Evolutionary conservation across 805 yeast species (phyloP).

Genomic region (Yarrowia sp.): DNA sequence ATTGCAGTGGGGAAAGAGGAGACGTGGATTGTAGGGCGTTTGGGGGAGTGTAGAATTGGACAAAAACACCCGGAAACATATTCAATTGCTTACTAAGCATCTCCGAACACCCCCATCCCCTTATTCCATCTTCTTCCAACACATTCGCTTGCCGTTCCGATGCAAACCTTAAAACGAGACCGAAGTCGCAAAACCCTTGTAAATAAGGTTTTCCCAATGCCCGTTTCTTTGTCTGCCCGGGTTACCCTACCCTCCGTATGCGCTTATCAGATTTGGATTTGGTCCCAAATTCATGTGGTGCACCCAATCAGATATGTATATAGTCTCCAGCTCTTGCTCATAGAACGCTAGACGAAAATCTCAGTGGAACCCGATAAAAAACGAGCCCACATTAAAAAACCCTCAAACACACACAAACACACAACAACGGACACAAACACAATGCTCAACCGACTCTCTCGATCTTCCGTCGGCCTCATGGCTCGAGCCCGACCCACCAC

Average conservation of each 20-base stretch:
- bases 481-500: conserved; percentile 24
- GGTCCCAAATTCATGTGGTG: conserved; percentile 14
- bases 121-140: too few relatives aligned
- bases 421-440: not conserved
- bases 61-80: too few relatives aligned
- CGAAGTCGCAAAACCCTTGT: not conserved
- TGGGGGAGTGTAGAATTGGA: too few relatives aligned
- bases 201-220: not conserved
- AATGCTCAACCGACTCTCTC: conserved; percentile 8
- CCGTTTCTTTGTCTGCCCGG: not conserved
- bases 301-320: conserved; percentile 22
- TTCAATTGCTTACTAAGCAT: too few relatives aligned
- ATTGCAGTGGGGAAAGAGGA: not conserved
- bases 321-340: not conserved
- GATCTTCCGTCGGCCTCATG: conserved; percentile 1
- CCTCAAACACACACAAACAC: not conserved
- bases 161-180: not conserved
- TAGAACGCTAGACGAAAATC: not conserved
- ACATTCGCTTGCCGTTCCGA: not conserved
- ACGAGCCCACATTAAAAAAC: not conserved
- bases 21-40: not conserved
- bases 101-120: too few relatives aligned
- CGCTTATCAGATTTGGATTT: conserved; percentile 24
- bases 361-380: not conserved
- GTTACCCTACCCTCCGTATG: conserved; percentile 10